phyloP scores from a whole-genome alignment of 1,139 yeast genomes.

The Nakaseomyces glabratus region DNA sequence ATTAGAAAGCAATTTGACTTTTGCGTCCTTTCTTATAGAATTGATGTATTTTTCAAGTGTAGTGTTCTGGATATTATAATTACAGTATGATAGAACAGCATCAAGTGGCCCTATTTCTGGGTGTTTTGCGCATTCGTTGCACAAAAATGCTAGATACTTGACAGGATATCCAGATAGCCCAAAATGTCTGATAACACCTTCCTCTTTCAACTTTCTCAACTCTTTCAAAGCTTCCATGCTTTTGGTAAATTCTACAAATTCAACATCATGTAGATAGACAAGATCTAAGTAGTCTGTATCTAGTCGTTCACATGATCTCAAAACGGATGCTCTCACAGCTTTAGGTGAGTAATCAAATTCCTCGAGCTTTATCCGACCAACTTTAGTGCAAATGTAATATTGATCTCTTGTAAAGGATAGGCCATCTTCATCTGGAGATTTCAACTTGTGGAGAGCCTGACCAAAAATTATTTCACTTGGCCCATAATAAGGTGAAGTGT shows the following conservation, averaged over 20 bases:
- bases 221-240: constrained; percentile 56
- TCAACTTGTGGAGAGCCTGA: constrained; percentile 40
- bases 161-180: constrained; percentile 90
- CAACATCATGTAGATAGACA: constrained; percentile 83
- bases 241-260: constrained; percentile 53
- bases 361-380: constrained; percentile 61
- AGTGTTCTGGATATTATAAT: constrained; percentile 78
- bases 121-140: constrained; percentile 35
- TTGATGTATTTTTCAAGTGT: constrained; percentile 41
- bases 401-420: constrained; percentile 43
- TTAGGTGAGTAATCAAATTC: constrained; percentile 67
- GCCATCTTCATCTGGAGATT: constrained; percentile 22
- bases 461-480: constrained; percentile 77
- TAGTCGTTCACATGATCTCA: constrained; percentile 57
- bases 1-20: constrained; percentile 51
- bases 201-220: constrained; percentile 48
- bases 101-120: constrained; percentile 46
- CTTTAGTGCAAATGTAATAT: constrained; percentile 75
- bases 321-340: constrained; percentile 53
- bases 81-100: constrained; percentile 67
- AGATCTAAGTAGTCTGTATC: constrained; percentile 63
- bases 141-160: constrained; percentile 47
- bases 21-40: constrained; percentile 44
- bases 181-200: constrained; percentile 55
- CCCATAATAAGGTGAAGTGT: constrained; percentile 91